Percentiles rank a stretch among this genome's conserved stretches.
Conservation (phyloP, 2,329 filamentous ascomycete species). For the Chalara sp. region DNA sequence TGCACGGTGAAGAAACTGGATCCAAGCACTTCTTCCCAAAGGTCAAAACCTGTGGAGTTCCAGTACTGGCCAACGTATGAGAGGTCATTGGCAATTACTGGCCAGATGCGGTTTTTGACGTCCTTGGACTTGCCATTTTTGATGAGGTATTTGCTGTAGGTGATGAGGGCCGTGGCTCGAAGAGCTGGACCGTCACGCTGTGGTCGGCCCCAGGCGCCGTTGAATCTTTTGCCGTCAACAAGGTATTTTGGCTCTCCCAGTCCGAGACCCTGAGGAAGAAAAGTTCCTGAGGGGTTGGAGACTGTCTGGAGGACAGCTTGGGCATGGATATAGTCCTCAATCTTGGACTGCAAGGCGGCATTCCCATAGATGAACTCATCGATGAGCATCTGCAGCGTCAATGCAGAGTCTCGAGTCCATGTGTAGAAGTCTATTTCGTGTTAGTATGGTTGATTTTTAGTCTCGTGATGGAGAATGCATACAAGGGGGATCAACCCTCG, state of each 20-base stretch:
- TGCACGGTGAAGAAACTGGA: slow-evolving; percentile 74
- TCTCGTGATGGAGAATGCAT: slow-evolving; percentile 16
- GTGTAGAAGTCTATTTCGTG: slow-evolving; percentile 59
- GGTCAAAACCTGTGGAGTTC: slow-evolving; percentile 58
- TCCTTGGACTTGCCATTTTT: slow-evolving; percentile 42
- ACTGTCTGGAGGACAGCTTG: slow-evolving; percentile 53
- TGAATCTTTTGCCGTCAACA: slow-evolving; percentile 56
- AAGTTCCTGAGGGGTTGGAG: slow-evolving; percentile 44
- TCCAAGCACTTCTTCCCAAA: slow-evolving; percentile 79
- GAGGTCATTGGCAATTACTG: slow-evolving; percentile 68
- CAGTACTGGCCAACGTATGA: slow-evolving; percentile 69
- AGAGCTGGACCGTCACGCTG: slow-evolving; percentile 75
- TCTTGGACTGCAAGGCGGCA: slow-evolving; percentile 36
- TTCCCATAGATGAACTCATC: slow-evolving; percentile 56
- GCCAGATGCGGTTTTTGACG: slow-evolving; percentile 45
- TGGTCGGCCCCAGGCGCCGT: slow-evolving; percentile 53
- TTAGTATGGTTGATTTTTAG: slow-evolving; percentile 3
- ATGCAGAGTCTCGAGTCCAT: slow-evolving; percentile 70
- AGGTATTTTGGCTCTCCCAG: slow-evolving; percentile 70
- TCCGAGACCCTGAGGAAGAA: slow-evolving; percentile 37
- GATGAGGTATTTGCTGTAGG: slow-evolving; percentile 68
- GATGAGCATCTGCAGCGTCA: slow-evolving; percentile 62
- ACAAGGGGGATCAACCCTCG: slow-evolving; percentile 47
- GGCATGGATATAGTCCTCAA: slow-evolving; percentile 61
- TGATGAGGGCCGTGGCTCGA: slow-evolving; percentile 64